Evolutionary conservation across 352 stramenopile species (phyloP), one percentile per base, ranked within the genome.

Genomic region (Pythium scleroteichum): DNA sequence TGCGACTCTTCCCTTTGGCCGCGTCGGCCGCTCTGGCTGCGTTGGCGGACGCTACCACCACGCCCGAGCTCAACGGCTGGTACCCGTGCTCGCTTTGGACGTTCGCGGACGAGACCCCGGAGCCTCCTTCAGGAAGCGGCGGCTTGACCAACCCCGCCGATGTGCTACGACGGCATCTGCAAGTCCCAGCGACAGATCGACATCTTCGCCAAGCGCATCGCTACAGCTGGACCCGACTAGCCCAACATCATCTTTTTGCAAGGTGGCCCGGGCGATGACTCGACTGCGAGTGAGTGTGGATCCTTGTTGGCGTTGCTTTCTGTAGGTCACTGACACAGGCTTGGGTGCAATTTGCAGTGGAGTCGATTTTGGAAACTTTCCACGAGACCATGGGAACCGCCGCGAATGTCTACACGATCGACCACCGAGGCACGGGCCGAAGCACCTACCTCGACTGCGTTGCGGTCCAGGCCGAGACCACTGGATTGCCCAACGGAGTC

Each of bases 401-500:
- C 0, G 46, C 79, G 12, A 71, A 73, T 47, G 65, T 84, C 20
- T 87, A 87, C 64, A 81, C 75, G 16, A 49, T 84, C 35, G 75
- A 81, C 53, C 72, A 84, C 35, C 75, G 72, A 17, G 75, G 75
- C 27, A 81, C 75, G 0, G 75, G 72, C 1, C 66, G 75, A 7
- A 80, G 71, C 45, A 59, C 29, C 17, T 66, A 69, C 20, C 53
- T 84, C n/a, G 48, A 69, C 17, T 84, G 72, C 42, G 38, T 66
- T 4, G 72, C 72, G 0, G 63, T 69, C 1, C 66, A 80, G 53
- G 72, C 72, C 8, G 52, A 35, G 20, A 45, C 63, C 0, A 12
- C 12, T 3, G 64, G 66, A 1, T 64, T 57, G 14, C 62, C 55
- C 0, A 14, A 23, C 1, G 69, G 75, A 7, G 22, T 29, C 5